Conservation (phyloP, 768 basidiomycete species). For the Trametes villosa region DNA sequence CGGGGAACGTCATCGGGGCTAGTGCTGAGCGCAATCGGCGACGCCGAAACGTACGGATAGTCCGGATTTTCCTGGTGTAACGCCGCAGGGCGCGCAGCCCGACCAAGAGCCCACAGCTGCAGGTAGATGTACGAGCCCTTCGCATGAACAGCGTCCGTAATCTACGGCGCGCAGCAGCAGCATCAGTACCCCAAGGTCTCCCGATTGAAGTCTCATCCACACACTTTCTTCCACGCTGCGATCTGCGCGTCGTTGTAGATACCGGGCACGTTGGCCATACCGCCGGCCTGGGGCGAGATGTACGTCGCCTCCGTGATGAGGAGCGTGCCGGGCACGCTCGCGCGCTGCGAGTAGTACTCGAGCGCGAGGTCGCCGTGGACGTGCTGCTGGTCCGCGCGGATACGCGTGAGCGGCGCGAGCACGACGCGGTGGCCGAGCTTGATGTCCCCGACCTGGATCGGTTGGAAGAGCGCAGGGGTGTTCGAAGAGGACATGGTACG, state of each 20-base stretch:
- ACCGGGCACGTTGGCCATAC: slow-evolving; percentile 56
- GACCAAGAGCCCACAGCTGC: slow-evolving; percentile 64
- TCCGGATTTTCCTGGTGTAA: slow-evolving; percentile 42
- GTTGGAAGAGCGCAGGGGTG: slow-evolving; percentile 45
- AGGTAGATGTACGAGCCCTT: slow-evolving; percentile 54
- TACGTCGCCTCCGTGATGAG: slow-evolving; percentile 61
- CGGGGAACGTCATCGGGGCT: slow-evolving; percentile 23
- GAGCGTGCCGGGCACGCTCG: slow-evolving; percentile 51
- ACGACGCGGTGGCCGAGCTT: slow-evolving; percentile 54
- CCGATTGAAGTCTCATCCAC: slow-evolving; percentile 8
- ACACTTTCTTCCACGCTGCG: slow-evolving; percentile 50
- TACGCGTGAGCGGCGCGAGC: slow-evolving; percentile 57
- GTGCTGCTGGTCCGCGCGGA: slow-evolving; percentile 41
- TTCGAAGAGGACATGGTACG: not conserved
- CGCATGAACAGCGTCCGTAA: slow-evolving; percentile 61
- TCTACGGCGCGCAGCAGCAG: slow-evolving; percentile 32
- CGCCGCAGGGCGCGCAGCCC: slow-evolving; percentile 40
- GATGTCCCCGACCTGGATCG: slow-evolving; percentile 48
- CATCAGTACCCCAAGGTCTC: not conserved
- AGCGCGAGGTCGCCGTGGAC: slow-evolving; percentile 42
- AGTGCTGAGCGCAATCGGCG: slow-evolving; percentile 30
- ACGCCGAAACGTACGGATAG: slow-evolving; percentile 41
- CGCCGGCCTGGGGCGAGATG: slow-evolving; percentile 54
- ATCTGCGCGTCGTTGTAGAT: slow-evolving; percentile 66
- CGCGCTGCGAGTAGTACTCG: slow-evolving; percentile 56